Base-by-base conservation (phyloP, 768 basidiomycete species). In the Panaeolus cyanescens region DNA sequence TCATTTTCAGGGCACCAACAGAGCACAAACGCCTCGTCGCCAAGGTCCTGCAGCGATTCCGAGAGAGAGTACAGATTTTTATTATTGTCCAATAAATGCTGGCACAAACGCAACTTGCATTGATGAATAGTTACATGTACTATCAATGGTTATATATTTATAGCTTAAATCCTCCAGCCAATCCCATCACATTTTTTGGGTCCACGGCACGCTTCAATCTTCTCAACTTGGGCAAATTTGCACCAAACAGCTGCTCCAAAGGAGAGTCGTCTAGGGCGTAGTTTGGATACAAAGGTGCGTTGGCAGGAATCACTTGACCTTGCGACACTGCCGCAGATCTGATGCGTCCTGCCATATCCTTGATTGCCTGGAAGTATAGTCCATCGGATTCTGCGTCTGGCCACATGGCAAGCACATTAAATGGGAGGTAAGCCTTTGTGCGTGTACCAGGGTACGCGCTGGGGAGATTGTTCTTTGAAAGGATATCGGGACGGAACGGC, bases 401-500 rank as follows among this genome's bases (percentile, higher is more conserved):
- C 45, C 45, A 50, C 4, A 28, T 28, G 3, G 25, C 45, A 4
- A 50, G 45, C 4, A 20, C 45, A 13, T 50, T 50, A 28, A 50
- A 50, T 13, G 45, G 45, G 45, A 50, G 45, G 25, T 50, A 50
- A 4, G 25, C n/a, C 3, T 13, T 4, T 25, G 22, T 28, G 15
- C 45, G 45, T 15, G 22, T 50, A 25, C 25, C 45, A 15, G 45
- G 45, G 45, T 28, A 50, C 10, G 45, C 45, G 25, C 45, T 50
- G 7, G 45, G 45, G 25, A 28, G 45, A 15, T 30, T 50, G 22
- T 12, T 30, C 22, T 50, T 22, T 15, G 25, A 28, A 5, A 50
- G 25, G 31, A 68, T 62, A 34, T 33, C 53, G 12, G 81, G 68
- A 13, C 84, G 74, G 74, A 85, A 78, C 1, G 83, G 83, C 59